A percentile compares a stretch with the other conserved stretches of the same genome.
Conservation (phyloP, 2,329 filamentous ascomycete species). For the Arthrobotrys sinensis region DNA sequence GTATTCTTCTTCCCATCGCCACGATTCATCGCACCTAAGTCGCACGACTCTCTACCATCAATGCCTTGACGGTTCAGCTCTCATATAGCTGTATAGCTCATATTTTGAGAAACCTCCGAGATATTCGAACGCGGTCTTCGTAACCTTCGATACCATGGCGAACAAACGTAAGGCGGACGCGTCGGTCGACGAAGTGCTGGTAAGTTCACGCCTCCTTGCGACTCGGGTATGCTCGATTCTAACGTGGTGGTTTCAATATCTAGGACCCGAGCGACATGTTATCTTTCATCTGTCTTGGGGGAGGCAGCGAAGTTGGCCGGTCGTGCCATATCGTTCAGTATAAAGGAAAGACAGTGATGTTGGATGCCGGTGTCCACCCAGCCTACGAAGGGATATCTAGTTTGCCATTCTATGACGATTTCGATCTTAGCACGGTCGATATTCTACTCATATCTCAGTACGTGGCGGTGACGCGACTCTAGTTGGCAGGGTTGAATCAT, state of each 20-base stretch:
- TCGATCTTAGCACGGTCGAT: constrained; percentile 96
- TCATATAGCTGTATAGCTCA: constrained; percentile 25
- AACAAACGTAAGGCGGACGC: constrained; percentile 89
- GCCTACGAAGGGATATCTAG: constrained; percentile 94
- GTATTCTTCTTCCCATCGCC: constrained; percentile 15
- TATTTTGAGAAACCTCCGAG: neutral
- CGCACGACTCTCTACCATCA: constrained; percentile 49
- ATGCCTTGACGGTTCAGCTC: constrained; percentile 26
- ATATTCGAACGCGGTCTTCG: neutral
- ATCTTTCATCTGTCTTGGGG: constrained; percentile 92
- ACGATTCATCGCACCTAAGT: constrained; percentile 30
- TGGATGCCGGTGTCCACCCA: constrained; percentile 97
- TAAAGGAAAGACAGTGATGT: constrained; percentile 99
- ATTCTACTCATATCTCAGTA: constrained; percentile 98
- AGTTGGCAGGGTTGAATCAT: constrained; percentile 72
- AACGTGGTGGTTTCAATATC: constrained; percentile 16
- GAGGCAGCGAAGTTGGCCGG: constrained; percentile 95
- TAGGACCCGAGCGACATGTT: constrained; percentile 90
- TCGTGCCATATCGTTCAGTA: constrained; percentile 99
- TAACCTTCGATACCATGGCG: constrained; percentile 76
- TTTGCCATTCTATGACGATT: constrained; percentile 97
- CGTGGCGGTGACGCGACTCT: constrained; percentile 3
- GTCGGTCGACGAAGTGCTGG: constrained; percentile 77
- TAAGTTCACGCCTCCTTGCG: constrained; percentile 66
- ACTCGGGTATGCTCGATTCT: neutral